Conservation (phyloP, 2,329 filamentous ascomycete species). For the Simplicillium aogashimaense region DNA sequence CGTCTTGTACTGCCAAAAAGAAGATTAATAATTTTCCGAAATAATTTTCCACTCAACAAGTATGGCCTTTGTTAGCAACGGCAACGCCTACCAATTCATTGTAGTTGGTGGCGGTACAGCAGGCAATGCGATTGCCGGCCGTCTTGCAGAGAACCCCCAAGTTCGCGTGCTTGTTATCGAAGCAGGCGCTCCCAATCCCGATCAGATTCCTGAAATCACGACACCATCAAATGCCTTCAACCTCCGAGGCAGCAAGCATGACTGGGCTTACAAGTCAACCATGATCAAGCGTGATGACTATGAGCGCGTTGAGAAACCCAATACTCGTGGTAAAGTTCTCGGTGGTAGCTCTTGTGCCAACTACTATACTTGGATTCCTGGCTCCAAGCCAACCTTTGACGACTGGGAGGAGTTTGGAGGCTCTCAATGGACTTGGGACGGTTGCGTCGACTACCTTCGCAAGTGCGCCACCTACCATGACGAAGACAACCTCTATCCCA, state of each 20-base stretch:
- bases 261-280: conserved; percentile 52
- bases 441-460: conserved; percentile 36
- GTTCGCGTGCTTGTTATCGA: conserved; percentile 36
- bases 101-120: conserved; percentile 22
- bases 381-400: conserved; percentile 48
- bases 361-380: conserved; percentile 55
- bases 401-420: conserved; percentile 67
- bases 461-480: conserved; percentile 49
- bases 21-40: too few species aligned
- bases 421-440: conserved; percentile 52
- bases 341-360: conserved; percentile 49
- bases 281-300: conserved; percentile 50
- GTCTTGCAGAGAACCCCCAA: conserved; percentile 21
- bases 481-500: conserved; percentile 32
- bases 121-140: conserved; percentile 21
- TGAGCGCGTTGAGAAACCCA: conserved; percentile 51
- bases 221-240: conserved; percentile 42
- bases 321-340: conserved; percentile 48
- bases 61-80: too few species aligned
- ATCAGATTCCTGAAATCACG: conserved; percentile 37
- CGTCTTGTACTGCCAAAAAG: too few species aligned
- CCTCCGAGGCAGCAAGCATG: conserved; percentile 43
- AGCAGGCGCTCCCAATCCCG: conserved; percentile 35
- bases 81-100: conserved; percentile 16
- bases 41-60: too few species aligned